phyloP scores from a whole-genome alignment of 257 asterid genomes.

The Coffea eugenioides region DNA sequence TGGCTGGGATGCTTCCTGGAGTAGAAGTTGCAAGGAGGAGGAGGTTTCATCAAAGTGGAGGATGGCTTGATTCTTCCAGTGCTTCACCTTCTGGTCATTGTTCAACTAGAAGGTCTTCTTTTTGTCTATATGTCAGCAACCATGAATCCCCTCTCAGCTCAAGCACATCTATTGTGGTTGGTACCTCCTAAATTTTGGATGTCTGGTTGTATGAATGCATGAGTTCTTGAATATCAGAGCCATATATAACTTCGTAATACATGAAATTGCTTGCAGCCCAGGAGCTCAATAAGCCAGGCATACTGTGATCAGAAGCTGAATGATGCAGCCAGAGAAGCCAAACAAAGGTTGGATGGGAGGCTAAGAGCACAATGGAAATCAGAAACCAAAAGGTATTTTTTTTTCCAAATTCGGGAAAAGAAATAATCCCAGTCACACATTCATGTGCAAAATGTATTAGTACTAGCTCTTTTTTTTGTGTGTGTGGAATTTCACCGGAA shows the following conservation, averaged over 20 bases:
- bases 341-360: constrained; percentile 62
- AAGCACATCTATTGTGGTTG: constrained; percentile 33
- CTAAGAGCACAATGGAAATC: constrained; percentile 40
- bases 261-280: constrained; percentile 29
- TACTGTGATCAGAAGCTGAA: constrained; percentile 31
- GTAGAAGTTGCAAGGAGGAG: constrained; percentile 68
- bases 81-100: background rate
- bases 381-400: constrained; percentile 29
- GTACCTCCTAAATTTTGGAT: too few relatives aligned
- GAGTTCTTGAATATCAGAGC: background rate
- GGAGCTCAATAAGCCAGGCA: constrained; percentile 25
- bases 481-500: background rate
- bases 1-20: constrained; percentile 72
- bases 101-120: constrained; percentile 43
- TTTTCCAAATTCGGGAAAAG: background rate
- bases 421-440: too few relatives aligned
- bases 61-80: constrained; percentile 31
- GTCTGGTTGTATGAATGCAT: background rate
- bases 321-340: constrained; percentile 44
- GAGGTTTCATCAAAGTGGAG: constrained; percentile 45
- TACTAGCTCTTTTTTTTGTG: too few relatives aligned
- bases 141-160: constrained; percentile 32
- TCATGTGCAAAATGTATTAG: too few relatives aligned
- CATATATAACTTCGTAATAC: background rate
- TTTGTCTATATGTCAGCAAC: constrained; percentile 36